phyloP scores from a whole-genome alignment of 768 basidiomycete species.

The Tricholoma matsutake region DNA sequence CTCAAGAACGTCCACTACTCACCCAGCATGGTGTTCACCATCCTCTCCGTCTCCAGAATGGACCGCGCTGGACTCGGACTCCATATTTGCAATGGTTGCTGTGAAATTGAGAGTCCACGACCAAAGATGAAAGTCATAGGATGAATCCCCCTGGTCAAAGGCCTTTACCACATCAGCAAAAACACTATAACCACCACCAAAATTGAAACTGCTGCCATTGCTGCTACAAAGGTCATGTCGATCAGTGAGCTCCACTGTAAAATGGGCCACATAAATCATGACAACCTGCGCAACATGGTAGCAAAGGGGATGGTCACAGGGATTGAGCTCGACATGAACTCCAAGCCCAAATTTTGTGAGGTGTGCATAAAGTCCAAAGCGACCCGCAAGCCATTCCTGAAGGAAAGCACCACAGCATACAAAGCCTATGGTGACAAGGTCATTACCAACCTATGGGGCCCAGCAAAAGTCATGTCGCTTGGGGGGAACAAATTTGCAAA shows the following conservation, averaged over 20 bases:
- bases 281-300: slow-evolving; percentile 24
- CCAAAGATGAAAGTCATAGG: slow-evolving; percentile 13
- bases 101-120: background rate
- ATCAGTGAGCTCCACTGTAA: slow-evolving; percentile 29
- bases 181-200: slow-evolving; percentile 1
- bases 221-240: slow-evolving; percentile 12
- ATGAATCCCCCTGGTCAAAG: slow-evolving; percentile 18
- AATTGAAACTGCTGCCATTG: slow-evolving; percentile 7
- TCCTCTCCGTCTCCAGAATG: slow-evolving; percentile 24
- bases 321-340: slow-evolving; percentile 23
- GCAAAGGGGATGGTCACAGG: slow-evolving; percentile 26
- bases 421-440: background rate
- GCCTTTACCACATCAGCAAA: slow-evolving; percentile 22
- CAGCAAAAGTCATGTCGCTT: background rate
- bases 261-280: slow-evolving; percentile 34
- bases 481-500: background rate
- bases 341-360: slow-evolving; percentile 23
- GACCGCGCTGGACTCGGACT: slow-evolving; percentile 11
- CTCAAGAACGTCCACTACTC: slow-evolving; percentile 24
- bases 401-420: background rate
- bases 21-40: slow-evolving; percentile 25
- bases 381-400: background rate
- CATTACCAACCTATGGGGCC: background rate
- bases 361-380: slow-evolving; percentile 21
- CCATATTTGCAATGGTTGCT: background rate